These are phyloP conservation scores for Tubosaeta sp. DNA, from an alignment of 768 basidiomycete species.

Conservation along the genomic window DNA sequence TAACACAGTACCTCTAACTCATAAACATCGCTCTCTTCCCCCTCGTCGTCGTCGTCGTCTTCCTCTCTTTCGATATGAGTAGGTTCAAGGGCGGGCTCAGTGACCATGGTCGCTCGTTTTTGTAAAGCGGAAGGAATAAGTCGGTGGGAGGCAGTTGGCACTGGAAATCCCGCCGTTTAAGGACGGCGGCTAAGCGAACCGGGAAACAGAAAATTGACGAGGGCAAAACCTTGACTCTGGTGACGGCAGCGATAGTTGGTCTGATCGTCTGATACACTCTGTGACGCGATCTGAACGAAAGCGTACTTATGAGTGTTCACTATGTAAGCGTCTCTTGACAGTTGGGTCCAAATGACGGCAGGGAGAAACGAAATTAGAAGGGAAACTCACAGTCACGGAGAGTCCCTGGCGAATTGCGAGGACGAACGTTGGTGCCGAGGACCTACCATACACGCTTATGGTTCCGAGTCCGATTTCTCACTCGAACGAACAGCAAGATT, in stretches of 20 bases:
- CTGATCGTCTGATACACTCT: constrained; percentile 2
- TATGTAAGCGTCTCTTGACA: constrained; percentile 9
- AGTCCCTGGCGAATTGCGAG: constrained; percentile 17
- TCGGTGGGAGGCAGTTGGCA: constrained; percentile 4
- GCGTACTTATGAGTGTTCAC: not conserved
- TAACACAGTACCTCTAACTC: constrained; percentile 19
- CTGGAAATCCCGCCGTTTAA: constrained; percentile 7
- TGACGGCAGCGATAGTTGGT: not conserved
- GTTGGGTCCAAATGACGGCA: constrained; percentile 15
- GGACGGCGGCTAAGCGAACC: constrained; percentile 11
- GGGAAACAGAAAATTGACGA: constrained; percentile 4
- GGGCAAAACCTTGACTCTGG: not conserved
- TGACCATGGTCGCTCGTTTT: constrained; percentile 17
- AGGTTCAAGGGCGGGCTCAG: constrained; percentile 17
- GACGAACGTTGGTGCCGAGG: constrained; percentile 25
- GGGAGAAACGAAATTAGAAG: constrained; percentile 9
- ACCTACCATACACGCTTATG: constrained; percentile 10
- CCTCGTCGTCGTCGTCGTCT: constrained; percentile 11
- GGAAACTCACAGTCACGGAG: constrained; percentile 9
- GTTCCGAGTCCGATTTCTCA: constrained; percentile 9
- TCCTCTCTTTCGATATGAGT: not conserved
- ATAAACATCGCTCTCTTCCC: constrained; percentile 29
- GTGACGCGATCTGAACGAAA: constrained; percentile 3
- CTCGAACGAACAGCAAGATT: too few species aligned
- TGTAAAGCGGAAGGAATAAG: not conserved